Evolutionary conservation across 257 asterid genomes (phyloP).

Genomic region (Osmanthus fragrans): DNA sequence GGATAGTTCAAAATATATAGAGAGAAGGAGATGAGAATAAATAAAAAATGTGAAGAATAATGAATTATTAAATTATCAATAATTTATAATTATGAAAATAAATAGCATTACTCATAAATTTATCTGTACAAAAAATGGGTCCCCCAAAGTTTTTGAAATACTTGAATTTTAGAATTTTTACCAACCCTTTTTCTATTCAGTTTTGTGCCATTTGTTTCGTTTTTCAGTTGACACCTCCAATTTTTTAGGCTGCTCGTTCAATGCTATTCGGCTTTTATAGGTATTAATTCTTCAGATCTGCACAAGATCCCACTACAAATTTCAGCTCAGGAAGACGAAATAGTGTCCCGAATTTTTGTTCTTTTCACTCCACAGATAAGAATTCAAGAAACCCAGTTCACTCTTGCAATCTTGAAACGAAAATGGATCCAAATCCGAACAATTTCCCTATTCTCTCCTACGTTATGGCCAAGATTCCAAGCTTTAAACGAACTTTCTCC

Average conservation of each 20-base stretch:
- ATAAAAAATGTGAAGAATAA: too few relatives aligned
- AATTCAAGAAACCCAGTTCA: not conserved
- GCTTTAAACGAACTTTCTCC: slow-evolving; percentile 52
- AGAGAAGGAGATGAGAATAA: too few relatives aligned
- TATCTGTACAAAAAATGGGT: too few relatives aligned
- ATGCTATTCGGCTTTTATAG: not conserved
- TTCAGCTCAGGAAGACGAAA: not conserved
- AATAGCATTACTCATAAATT: too few relatives aligned
- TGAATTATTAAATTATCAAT: too few relatives aligned
- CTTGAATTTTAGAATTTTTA: too few relatives aligned
- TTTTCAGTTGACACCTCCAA: not conserved
- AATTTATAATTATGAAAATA: too few relatives aligned
- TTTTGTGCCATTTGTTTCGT: slow-evolving; percentile 3
- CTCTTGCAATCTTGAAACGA: not conserved
- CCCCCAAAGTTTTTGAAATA: too few relatives aligned
- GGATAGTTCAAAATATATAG: too few relatives aligned
- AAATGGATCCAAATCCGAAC: slow-evolving; percentile 86
- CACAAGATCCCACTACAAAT: not conserved
- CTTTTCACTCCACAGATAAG: not conserved
- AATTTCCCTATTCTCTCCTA: slow-evolving; percentile 83
- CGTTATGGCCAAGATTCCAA: slow-evolving; percentile 74
- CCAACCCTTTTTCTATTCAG: not conserved
- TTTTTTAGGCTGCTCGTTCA: not conserved
- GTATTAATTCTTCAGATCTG: not conserved
- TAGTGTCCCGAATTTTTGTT: not conserved